Percentiles rank a stretch among this genome's conserved stretches.
Conservation (phyloP, 75 land plant genomes). For the Selaginella moellendorffii region DNA sequence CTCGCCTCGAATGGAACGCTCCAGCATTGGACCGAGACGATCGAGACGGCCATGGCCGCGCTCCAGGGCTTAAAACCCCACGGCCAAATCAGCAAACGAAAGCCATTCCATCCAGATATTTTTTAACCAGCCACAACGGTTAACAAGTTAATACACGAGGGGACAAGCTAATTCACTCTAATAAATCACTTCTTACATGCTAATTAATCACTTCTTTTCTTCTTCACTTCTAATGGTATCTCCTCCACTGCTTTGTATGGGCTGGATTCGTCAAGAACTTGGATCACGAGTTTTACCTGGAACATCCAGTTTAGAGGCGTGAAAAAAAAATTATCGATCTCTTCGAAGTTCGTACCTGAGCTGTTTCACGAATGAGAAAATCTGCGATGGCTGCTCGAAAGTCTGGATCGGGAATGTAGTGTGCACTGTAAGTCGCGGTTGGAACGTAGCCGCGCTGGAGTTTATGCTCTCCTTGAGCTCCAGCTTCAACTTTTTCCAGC, state of each 20-base stretch:
- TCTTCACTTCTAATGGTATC: not conserved
- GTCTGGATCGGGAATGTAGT: conserved; percentile 51
- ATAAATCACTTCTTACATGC: too few relatives aligned
- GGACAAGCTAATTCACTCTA: too few relatives aligned
- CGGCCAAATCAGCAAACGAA: too few relatives aligned
- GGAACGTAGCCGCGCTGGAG: conserved; percentile 90
- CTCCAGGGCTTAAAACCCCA: too few relatives aligned
- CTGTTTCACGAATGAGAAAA: conserved; percentile 53
- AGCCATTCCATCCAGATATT: too few relatives aligned
- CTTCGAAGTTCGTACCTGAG: conserved; percentile 38
- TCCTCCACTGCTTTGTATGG: conserved; percentile 53
- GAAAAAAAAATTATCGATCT: not conserved
- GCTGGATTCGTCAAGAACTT: conserved; percentile 55
- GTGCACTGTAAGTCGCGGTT: conserved; percentile 84
- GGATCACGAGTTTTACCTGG: conserved; percentile 50
- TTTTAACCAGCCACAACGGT: too few relatives aligned
- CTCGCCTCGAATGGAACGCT: not conserved
- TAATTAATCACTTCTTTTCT: too few relatives aligned
- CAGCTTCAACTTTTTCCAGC: conserved; percentile 79
- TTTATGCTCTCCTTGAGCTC: conserved; percentile 99
- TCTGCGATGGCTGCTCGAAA: conserved; percentile 48
- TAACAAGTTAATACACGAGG: too few relatives aligned
- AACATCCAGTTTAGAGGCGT: not conserved
- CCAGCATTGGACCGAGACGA: not conserved
- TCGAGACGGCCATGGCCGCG: not conserved